A percentile compares a stretch with the other conserved stretches of the same genome.
phyloP scores from a whole-genome alignment of 768 basidiomycete genomes.

The Pleurotus djamor region DNA sequence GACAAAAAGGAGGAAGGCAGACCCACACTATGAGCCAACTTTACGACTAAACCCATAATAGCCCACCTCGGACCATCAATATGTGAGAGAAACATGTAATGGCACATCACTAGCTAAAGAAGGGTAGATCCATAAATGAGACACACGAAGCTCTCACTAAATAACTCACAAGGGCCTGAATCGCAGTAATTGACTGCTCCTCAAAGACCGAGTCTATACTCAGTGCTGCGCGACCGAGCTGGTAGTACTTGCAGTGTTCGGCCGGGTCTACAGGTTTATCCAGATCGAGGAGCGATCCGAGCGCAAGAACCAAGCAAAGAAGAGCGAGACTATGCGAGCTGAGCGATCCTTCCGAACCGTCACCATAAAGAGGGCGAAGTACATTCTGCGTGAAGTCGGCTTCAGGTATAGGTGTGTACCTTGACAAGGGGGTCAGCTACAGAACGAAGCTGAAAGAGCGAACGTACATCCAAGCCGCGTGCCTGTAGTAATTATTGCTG shows the following conservation, averaged over 20 bases:
- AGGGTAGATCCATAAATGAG: constrained; percentile 8
- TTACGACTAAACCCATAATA: constrained; percentile 68
- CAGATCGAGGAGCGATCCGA: constrained; percentile 63
- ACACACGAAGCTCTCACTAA: not conserved
- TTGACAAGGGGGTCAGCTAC: constrained; percentile 18
- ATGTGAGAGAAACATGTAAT: constrained; percentile 49
- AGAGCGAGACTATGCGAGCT: constrained; percentile 56
- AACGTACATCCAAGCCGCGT: constrained; percentile 72
- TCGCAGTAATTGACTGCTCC: constrained; percentile 58
- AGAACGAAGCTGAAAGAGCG: constrained; percentile 4
- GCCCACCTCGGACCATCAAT: constrained; percentile 65
- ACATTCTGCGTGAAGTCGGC: constrained; percentile 51
- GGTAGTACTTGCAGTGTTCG: constrained; percentile 59
- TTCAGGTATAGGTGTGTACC: constrained; percentile 69
- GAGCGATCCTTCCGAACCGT: constrained; percentile 36
- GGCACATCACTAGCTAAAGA: constrained; percentile 54
- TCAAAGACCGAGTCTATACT: constrained; percentile 64
- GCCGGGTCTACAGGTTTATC: constrained; percentile 48
- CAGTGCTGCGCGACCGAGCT: constrained; percentile 57
- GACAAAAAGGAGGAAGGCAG: constrained; percentile 13
- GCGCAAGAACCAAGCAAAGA: constrained; percentile 60
- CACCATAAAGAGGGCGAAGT: constrained; percentile 52
- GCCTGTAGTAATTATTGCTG: constrained; percentile 56
- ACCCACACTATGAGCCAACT: constrained; percentile 67
- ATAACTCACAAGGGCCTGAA: constrained; percentile 59